These are phyloP conservation scores for Xylaria venustula DNA, from an alignment of 495 filamentous ascomycete genomes.

Conservation along the genomic window DNA sequence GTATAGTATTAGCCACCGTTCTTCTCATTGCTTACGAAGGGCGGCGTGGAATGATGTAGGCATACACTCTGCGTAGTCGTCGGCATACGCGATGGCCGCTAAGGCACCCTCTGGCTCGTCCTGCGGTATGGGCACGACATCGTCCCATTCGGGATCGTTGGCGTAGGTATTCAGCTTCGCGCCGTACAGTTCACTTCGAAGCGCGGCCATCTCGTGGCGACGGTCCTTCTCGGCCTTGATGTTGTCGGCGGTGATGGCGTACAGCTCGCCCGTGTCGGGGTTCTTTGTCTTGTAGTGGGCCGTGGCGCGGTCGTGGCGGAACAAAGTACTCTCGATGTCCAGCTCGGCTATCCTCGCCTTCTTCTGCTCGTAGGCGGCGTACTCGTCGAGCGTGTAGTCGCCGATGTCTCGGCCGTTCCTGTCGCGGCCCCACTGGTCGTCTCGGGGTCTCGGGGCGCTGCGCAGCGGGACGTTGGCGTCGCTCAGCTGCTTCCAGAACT, in stretches of 20 bases:
- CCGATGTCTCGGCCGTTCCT: slow-evolving; percentile 39
- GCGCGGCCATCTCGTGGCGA: slow-evolving; percentile 42
- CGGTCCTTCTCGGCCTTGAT: slow-evolving; percentile 44
- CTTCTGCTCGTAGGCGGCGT: slow-evolving; percentile 30
- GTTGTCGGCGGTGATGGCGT: slow-evolving; percentile 35
- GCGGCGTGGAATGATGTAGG: too few species aligned
- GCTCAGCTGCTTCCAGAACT: slow-evolving; percentile 49
- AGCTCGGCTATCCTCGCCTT: slow-evolving; percentile 27
- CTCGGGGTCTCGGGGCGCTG: slow-evolving; percentile 24
- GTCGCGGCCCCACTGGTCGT: slow-evolving; percentile 42
- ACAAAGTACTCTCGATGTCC: slow-evolving; percentile 27
- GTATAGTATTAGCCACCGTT: slow-evolving; percentile 7
- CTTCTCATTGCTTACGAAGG: background rate
- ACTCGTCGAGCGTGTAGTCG: slow-evolving; percentile 39
- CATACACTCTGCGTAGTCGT: slow-evolving; percentile 83
- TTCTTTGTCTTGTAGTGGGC: slow-evolving; percentile 17
- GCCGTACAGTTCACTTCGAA: slow-evolving; percentile 44
- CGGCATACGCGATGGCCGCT: slow-evolving; percentile 82
- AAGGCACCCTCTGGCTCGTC: slow-evolving; percentile 79
- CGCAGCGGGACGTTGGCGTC: slow-evolving; percentile 44
- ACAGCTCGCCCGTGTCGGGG: slow-evolving; percentile 15
- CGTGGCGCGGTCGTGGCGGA: slow-evolving; percentile 26
- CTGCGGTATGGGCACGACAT: slow-evolving; percentile 77
- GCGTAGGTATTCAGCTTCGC: slow-evolving; percentile 53
- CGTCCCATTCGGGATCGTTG: slow-evolving; percentile 74